phyloP scores from a whole-genome alignment of 352 stramenopile species.

The Pythium pyrilobum region DNA sequence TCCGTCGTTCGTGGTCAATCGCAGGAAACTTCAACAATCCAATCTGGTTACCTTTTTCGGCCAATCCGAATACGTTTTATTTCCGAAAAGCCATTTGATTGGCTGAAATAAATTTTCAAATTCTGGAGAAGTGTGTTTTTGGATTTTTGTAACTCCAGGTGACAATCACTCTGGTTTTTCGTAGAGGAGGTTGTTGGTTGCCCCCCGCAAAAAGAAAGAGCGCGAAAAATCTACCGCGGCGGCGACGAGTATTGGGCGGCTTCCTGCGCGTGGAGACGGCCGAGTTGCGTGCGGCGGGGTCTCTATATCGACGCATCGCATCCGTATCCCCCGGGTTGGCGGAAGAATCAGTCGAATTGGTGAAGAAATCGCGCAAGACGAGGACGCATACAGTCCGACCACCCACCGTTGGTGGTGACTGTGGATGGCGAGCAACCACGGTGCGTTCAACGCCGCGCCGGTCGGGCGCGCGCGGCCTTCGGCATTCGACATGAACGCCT shows the following conservation, averaged over 20 bases:
- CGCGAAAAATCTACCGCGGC: constrained; percentile 14
- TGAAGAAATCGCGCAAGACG: too few relatives aligned
- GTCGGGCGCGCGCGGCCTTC: constrained; percentile 11
- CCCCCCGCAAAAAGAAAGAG: constrained; percentile 22
- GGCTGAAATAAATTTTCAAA: not conserved
- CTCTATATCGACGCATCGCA: too few relatives aligned
- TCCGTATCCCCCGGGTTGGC: too few relatives aligned
- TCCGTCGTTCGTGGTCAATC: too few relatives aligned
- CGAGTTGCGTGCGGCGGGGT: too few relatives aligned
- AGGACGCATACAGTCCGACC: too few relatives aligned
- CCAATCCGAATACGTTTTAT: not conserved
- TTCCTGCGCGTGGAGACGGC: too few relatives aligned
- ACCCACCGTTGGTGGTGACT: not conserved
- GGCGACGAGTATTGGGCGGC: too few relatives aligned
- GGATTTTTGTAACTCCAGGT: constrained; percentile 18
- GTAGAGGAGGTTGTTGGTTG: constrained; percentile 17
- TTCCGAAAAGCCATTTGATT: constrained; percentile 1
- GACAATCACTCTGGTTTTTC: constrained; percentile 15
- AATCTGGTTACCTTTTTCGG: not conserved
- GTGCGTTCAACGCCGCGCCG: not conserved
- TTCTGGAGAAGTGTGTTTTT: constrained; percentile 10
- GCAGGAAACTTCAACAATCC: too few relatives aligned
- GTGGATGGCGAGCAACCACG: constrained; percentile 13
- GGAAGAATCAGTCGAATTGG: too few relatives aligned
- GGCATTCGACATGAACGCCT: constrained; percentile 10